Evolutionary conservation across 2,329 filamentous ascomycete species (phyloP), one percentile per base, ranked within the genome.

Genomic region (Metarhizium rileyi): DNA sequence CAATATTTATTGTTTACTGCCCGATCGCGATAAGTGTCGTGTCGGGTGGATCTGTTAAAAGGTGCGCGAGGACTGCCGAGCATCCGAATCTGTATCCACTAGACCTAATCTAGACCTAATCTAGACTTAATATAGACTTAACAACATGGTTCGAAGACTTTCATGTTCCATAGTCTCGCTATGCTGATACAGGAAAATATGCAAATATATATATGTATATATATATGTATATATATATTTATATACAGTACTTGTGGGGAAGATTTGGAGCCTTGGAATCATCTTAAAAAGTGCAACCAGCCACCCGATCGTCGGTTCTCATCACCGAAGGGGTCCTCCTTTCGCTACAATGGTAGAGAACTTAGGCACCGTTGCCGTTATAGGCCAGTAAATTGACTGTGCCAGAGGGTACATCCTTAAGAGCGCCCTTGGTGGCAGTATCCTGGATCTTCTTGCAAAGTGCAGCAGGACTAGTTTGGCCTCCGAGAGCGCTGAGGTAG

Each of bases 401-500:
- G 44, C 47, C 50, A 20, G 30, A 38, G 47, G 57, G 57, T 25
- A 60, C 49, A 30, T 44, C 47, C n/a, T 63, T 67, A 52, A 62
- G 58, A 27, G 56, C 49, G 14, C 47, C 38, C 44, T 46, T 50
- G 27, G 35, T 49, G 6, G 52, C 43, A n/a, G 48, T 23, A 9
- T 36, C 16, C 28, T 53, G 52, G 22, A 53, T 49, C 12, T 30
- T 27, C 20, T 27, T 26, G 44, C 52, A 53, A 16, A 51, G 48
- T 63, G 63, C 55, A 3, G 7, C 30, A 26, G 57, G 52, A 18
- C 43, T 52, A 47, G 52, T 53, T 7, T 56, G 52, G 26, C 58
- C 60, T 25, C 52, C 56, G n/a, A 76, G 70, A 27, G 68, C 67
- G 50, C 80, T 56, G 42, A 74, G 61, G 54, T 73, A 73, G 40